A percentile compares a stretch with the other conserved stretches of the same genome.
These are phyloP conservation scores for Galeopsis tetrahit DNA, from an alignment of 257 asterid genomes.

Conservation along the genomic window DNA sequence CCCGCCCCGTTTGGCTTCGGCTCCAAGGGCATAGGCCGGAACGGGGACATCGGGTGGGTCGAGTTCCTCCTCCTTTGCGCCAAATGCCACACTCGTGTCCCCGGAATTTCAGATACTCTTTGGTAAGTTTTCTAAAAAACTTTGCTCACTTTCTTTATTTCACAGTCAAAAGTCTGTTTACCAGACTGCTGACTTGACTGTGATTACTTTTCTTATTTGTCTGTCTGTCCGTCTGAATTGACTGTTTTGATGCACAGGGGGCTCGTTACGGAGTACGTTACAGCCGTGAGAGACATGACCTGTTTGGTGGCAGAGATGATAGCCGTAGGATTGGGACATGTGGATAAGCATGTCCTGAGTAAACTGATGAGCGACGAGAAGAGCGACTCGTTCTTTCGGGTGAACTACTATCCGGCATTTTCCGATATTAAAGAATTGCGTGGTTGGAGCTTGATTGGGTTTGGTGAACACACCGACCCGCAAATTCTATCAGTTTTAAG, in stretches of 20 bases:
- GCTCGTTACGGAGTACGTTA: constrained; percentile 47
- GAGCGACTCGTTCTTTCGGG: constrained; percentile 53
- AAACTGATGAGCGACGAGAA: constrained; percentile 39
- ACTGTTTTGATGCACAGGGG: constrained; percentile 30
- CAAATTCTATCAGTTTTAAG: constrained; percentile 54
- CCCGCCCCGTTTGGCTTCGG: constrained; percentile 59
- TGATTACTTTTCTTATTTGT: too few relatives aligned
- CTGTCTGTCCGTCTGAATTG: neutral
- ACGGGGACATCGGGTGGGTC: constrained; percentile 63
- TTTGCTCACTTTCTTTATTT: too few relatives aligned
- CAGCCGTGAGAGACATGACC: constrained; percentile 39
- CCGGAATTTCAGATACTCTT: constrained; percentile 38
- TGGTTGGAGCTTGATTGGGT: constrained; percentile 48
- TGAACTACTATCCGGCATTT: constrained; percentile 63
- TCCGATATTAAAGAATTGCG: constrained; percentile 45
- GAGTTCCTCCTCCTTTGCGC: constrained; percentile 58
- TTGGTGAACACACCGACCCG: constrained; percentile 71
- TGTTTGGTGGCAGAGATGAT: constrained; percentile 53
- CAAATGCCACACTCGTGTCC: constrained; percentile 35
- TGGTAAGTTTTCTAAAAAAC: constrained; percentile 5
- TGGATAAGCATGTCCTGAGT: constrained; percentile 35
- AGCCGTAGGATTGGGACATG: constrained; percentile 40
- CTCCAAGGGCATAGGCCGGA: constrained; percentile 51
- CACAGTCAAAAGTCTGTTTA: too few relatives aligned
- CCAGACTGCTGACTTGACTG: too few relatives aligned